Evolutionary conservation across 2,329 filamentous ascomycete genomes (phyloP).

Genomic region (Colletotrichum simmondsii): DNA sequence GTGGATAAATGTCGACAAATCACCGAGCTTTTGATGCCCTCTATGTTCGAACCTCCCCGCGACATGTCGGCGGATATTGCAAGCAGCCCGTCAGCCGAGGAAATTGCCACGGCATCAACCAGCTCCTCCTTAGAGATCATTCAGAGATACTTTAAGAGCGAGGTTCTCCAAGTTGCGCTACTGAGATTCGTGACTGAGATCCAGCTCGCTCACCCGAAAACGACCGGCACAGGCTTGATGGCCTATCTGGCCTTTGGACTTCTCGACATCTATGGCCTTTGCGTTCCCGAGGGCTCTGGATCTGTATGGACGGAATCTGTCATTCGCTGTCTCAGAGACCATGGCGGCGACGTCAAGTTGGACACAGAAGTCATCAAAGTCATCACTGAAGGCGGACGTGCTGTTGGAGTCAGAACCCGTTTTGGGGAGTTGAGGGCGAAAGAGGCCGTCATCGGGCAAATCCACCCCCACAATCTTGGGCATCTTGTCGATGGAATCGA

Average conservation of each 20-base stretch:
- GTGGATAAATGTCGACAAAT: background rate
- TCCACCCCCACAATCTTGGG: background rate
- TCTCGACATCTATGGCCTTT: background rate
- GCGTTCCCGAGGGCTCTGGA: background rate
- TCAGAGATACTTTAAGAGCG: background rate
- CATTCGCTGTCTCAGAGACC: background rate
- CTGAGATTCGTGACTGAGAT: constrained; percentile 6
- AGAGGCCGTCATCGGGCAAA: background rate
- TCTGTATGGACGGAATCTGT: background rate
- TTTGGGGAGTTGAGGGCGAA: background rate
- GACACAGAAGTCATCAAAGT: background rate
- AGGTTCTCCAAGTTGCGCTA: background rate
- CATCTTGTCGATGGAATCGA: background rate
- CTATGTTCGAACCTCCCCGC: constrained; percentile 1
- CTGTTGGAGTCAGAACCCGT: background rate
- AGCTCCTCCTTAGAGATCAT: background rate
- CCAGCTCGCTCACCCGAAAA: background rate
- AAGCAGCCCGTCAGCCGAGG: background rate
- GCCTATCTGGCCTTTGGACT: constrained; percentile 11
- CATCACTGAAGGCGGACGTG: background rate
- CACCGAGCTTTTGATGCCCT: constrained; percentile 13
- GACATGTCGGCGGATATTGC: background rate
- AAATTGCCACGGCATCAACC: background rate
- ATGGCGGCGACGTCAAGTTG: background rate
- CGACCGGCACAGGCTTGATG: constrained; percentile 8